Base-by-base conservation (phyloP, 257 asterid genomes). In the Solanum paucissectum region DNA sequence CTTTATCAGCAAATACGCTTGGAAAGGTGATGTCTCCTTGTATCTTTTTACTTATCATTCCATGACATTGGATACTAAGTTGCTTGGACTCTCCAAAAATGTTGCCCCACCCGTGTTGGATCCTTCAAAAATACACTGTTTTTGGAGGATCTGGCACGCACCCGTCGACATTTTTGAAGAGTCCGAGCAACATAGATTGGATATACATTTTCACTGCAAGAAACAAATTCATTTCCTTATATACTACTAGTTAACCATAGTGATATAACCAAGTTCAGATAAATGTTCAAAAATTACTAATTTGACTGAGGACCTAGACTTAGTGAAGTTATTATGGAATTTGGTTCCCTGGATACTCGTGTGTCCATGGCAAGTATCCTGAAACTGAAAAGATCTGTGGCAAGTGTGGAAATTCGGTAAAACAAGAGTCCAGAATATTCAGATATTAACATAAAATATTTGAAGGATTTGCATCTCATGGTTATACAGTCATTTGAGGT, bases 1-100 rank as follows among this genome's bases (percentile, higher is more conserved):
- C 98, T 55, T 88, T 96, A 79, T 96, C 99, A 12, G 98, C 99
- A 64, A 95, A 96, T 90, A 96, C 99, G 16, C 99, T 96, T 85
- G 98, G 92, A 89, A 95, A 95, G 98, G 98, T 96, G 90, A 79
- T 64, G 36, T 73, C 21, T 81, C 29, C 33, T 46, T 81, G 23
- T 44, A 81, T 46, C n/a, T 18, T 81, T 29, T 46, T 46, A 5
- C 23, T 81, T 38, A 46, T 46, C 38, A 81, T 7, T 42, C 14
- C 68, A 81, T 81, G 42, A 81, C 62, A 18, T 52, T 52, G 62
- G 62, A 52, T 52, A 52, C 62, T 52, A 52, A 52, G 62, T 52
- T 52, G 62, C 62, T 52, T 52, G 62, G 62, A 52, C 62, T 52
- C 62, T 52, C 62, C 64, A 55, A 18, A 55, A 55, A 55, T 55